Base-by-base conservation (phyloP, 768 basidiomycete species). In the Tylopilus rubrobrunneus region DNA sequence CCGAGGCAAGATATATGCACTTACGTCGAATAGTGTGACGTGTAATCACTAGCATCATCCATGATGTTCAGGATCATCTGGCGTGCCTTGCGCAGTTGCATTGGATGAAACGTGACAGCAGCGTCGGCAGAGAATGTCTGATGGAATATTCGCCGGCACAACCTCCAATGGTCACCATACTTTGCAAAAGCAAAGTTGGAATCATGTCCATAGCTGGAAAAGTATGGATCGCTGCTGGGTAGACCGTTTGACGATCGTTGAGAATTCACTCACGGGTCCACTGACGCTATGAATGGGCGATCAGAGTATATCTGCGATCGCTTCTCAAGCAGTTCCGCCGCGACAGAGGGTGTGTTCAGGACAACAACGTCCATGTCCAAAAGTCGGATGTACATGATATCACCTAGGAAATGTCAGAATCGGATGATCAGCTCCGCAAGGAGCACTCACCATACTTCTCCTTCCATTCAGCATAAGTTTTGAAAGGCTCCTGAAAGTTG, bases 231-330 rank as follows among this genome's bases (percentile, higher is more conserved):
- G 31, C 5, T 10, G 2, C 44, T 25, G 19, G 2, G 9, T n/a
- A n/a, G n/a, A n/a, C n/a, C n/a, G n/a, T n/a, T n/a, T n/a, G 25
- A 25, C 25, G 25, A 11, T 17, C 11, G 36, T 7, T 11, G 12
- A 37, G 15, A 17, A 48, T 34, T n/a, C 6, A 37, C 50, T 45
- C 43, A 51, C 50, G 50, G 43, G 14, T 15, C 21, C 12, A 56
- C n/a, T 25, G 56, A 58, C 0, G 62, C 59, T 39, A 67, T 50
- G 44, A 47, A 48, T 1, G 83, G 82, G 7, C 83, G 76, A 64
- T 78, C 75, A 9, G 80, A 80, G 57, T 82, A 81, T 31, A 77
- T 72, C 11, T 65, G 63, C 2, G 78, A 75, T 10, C 78, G 73
- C 45, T 71, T 68, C 44, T 80, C 78, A 34, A 84, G 67, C 3